Conservation (phyloP, 352 stramenopile species). For the Thraustotheca clavata region DNA sequence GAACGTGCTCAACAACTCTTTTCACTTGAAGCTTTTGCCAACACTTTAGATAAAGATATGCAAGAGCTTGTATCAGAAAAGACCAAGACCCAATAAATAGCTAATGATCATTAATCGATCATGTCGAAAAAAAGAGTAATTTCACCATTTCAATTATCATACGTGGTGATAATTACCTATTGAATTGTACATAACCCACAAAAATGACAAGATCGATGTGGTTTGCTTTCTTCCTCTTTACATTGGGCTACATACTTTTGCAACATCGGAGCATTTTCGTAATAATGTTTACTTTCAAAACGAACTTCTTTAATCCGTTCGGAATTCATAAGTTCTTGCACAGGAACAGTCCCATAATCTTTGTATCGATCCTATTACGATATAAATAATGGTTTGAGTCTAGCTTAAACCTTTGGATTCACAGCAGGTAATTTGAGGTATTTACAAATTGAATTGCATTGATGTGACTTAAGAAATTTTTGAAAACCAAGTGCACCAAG, state of each 20-base stretch:
- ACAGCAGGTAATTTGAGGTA: slow-evolving; percentile 76
- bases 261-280: slow-evolving; percentile 77
- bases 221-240: slow-evolving; percentile 35
- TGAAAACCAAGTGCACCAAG: slow-evolving; percentile 74
- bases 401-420: slow-evolving; percentile 52
- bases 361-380: slow-evolving; percentile 40
- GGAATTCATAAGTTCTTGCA: slow-evolving; percentile 75
- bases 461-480: slow-evolving; percentile 80
- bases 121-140: too few species aligned
- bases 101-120: too few species aligned
- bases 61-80: slow-evolving; percentile 3
- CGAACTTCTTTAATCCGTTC: slow-evolving; percentile 56
- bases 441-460: slow-evolving; percentile 83
- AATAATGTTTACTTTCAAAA: slow-evolving; percentile 83
- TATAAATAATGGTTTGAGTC: background rate
- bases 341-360: slow-evolving; percentile 59
- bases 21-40: slow-evolving; percentile 63
- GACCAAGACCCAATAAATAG: background rate
- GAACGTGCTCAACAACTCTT: slow-evolving; percentile 47
- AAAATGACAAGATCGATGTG: background rate
- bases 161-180: too few species aligned
- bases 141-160: too few species aligned
- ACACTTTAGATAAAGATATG: slow-evolving; percentile 36
- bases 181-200: slow-evolving; percentile 14
- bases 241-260: slow-evolving; percentile 79